Conservation (phyloP, 768 basidiomycete genomes). For the Pluteus cervinus region DNA sequence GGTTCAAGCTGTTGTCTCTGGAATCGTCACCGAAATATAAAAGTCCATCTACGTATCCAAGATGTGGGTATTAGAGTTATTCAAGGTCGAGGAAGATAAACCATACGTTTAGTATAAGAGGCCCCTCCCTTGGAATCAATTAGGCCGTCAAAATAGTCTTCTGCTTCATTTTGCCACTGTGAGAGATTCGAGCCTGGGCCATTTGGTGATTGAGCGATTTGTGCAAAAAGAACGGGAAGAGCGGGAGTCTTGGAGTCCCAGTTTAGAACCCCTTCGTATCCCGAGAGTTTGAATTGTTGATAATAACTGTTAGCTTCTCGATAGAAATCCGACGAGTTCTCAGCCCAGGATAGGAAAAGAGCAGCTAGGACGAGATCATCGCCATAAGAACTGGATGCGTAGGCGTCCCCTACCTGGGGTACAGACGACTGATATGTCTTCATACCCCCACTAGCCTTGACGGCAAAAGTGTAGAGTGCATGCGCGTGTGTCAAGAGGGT, state of each 20-base stretch:
- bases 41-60: slow-evolving; percentile 60
- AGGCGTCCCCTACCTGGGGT: slow-evolving; percentile 55
- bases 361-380: slow-evolving; percentile 77
- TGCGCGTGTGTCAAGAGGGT: slow-evolving; percentile 69
- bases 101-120: slow-evolving; percentile 56
- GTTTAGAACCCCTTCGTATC: slow-evolving; percentile 62
- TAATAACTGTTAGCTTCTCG: slow-evolving; percentile 61
- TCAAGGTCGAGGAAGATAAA: not conserved
- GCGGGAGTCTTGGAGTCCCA: slow-evolving; percentile 87
- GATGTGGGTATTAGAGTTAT: not conserved
- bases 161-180: slow-evolving; percentile 64
- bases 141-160: slow-evolving; percentile 71
- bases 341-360: slow-evolving; percentile 69
- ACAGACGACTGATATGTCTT: slow-evolving; percentile 66
- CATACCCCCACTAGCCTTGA: slow-evolving; percentile 54
- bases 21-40: slow-evolving; percentile 83
- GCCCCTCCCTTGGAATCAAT: slow-evolving; percentile 50
- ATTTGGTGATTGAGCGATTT: slow-evolving; percentile 57
- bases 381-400: slow-evolving; percentile 64
- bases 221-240: slow-evolving; percentile 67
- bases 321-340: slow-evolving; percentile 53
- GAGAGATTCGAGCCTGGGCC: slow-evolving; percentile 50
- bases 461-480: slow-evolving; percentile 71
- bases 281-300: slow-evolving; percentile 45
- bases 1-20: slow-evolving; percentile 73